Percentiles rank a stretch among this genome's conserved stretches.
These are phyloP conservation scores for Symmetrospora coprosmae DNA, from an alignment of 768 basidiomycete species.

Conservation along the genomic window DNA sequence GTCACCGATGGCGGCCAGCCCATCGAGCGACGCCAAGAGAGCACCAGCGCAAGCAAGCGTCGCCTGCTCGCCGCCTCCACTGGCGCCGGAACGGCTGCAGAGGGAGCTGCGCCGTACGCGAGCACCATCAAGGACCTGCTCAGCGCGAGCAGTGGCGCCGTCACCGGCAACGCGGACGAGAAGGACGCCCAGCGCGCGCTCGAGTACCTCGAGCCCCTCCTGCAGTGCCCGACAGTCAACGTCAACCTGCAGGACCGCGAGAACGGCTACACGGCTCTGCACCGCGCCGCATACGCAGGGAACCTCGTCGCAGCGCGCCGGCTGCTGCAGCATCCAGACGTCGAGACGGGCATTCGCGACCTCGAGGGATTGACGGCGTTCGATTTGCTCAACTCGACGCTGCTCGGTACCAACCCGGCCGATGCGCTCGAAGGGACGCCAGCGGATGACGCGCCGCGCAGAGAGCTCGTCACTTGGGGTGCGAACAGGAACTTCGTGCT, in stretches of 20 bases:
- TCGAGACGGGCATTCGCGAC: constrained; percentile 61
- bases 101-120: not conserved
- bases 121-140: no score
- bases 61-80: no score
- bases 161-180: constrained; percentile 47
- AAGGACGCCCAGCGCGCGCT: constrained; percentile 39
- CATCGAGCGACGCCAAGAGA: no score
- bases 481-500: constrained; percentile 73
- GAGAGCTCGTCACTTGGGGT: constrained; percentile 78
- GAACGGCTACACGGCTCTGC: constrained; percentile 80
- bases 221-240: constrained; percentile 60
- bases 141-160: no score
- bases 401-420: constrained; percentile 55
- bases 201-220: constrained; percentile 62
- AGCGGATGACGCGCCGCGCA: constrained; percentile 35
- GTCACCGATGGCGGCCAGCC: not conserved
- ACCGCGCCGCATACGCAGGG: constrained; percentile 52
- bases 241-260: constrained; percentile 70
- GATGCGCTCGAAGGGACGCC: constrained; percentile 28
- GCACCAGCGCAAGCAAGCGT: no score
- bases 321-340: constrained; percentile 59
- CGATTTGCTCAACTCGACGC: constrained; percentile 81
- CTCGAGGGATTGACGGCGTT: constrained; percentile 78
- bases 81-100: no score
- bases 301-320: constrained; percentile 46